phyloP scores from a whole-genome alignment of 2,329 filamentous ascomycete genomes.

The Colletotrichum trifolii region DNA sequence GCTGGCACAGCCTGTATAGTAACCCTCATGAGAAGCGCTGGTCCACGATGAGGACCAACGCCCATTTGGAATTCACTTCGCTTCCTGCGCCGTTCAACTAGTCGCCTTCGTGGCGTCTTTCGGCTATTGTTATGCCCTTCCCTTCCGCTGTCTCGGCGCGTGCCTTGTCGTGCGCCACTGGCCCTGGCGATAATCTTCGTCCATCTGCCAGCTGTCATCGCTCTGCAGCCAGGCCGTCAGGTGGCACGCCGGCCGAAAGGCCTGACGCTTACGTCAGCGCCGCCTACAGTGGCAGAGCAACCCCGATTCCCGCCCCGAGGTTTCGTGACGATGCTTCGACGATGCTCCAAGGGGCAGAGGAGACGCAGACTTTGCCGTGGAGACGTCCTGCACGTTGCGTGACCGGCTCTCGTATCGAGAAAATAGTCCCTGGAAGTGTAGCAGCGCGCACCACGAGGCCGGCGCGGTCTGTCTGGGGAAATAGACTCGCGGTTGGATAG shows the following conservation, averaged over 20 bases:
- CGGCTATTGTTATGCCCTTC: background rate
- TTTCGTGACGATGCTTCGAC: constrained; percentile 9
- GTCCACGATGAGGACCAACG: too few species aligned
- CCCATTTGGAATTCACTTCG: constrained; percentile 11
- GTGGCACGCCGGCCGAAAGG: background rate
- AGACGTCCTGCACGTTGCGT: background rate
- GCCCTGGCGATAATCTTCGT: too few species aligned
- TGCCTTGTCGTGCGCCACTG: too few species aligned
- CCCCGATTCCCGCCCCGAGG: constrained; percentile 9
- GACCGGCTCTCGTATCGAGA: background rate
- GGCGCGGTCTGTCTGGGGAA: constrained; percentile 30
- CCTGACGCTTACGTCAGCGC: constrained; percentile 19
- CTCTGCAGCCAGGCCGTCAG: too few species aligned
- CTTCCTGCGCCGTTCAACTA: background rate
- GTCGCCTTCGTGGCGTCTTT: background rate
- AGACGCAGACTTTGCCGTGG: background rate
- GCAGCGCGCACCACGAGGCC: background rate
- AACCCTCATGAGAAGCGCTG: background rate
- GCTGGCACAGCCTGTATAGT: too few species aligned
- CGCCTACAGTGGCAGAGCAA: constrained; percentile 16
- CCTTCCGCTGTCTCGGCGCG: constrained; percentile 18
- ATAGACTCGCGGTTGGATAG: constrained; percentile 1
- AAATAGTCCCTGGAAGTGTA: background rate
- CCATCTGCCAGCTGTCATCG: too few species aligned
- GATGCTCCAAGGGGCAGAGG: constrained; percentile 5